Percentiles rank a stretch among this genome's conserved stretches.
phyloP scores from a whole-genome alignment of 2,329 filamentous ascomycete species.

The Xylaria sp. region DNA sequence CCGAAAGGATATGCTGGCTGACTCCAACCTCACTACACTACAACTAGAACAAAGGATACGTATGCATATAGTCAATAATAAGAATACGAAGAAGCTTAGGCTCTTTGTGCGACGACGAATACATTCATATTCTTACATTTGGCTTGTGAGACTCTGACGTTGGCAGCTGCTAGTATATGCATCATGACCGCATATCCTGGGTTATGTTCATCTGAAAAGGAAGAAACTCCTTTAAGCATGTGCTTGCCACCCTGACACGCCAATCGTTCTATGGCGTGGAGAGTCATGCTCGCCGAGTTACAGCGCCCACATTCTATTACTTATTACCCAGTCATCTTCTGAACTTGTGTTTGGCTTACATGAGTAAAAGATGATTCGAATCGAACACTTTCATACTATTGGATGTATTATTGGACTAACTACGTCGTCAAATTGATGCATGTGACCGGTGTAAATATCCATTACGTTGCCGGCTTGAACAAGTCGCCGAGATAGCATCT shows the following conservation, averaged over 20 bases:
- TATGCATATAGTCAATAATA: no score
- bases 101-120: no score
- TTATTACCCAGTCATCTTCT: neutral
- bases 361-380: neutral
- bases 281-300: neutral
- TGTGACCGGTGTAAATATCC: neutral
- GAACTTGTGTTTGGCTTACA: neutral
- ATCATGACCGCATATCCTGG: neutral
- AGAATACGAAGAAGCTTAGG: no score
- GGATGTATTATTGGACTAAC: neutral
- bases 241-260: neutral
- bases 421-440: neutral
- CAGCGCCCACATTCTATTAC: neutral
- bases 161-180: neutral
- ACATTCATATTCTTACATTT: no score
- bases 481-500: slow-evolving; percentile 6
- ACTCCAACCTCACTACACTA: no score
- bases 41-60: no score
- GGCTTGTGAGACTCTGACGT: neutral
- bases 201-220: neutral
- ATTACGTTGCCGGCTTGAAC: neutral
- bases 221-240: neutral
- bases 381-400: neutral
- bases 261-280: neutral
- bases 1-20: neutral